Evolutionary conservation across 2,329 filamentous ascomycete species (phyloP), one percentile per base, ranked within the genome.

Genomic region (Rhytidhysteron rufulum): DNA sequence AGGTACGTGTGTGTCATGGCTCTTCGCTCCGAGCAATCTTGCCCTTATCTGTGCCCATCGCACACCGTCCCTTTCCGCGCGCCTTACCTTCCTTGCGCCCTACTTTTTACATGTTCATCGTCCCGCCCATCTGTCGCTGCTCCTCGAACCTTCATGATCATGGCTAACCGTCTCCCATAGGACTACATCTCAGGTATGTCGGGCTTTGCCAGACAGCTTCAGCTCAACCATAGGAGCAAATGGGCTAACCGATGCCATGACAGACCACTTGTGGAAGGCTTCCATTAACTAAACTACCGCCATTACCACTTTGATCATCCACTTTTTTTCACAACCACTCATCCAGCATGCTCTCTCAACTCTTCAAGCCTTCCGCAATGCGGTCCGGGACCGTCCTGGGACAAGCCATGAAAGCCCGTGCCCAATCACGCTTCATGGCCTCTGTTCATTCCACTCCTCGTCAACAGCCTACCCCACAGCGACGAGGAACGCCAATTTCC

Each of bases 391-490:
- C 56, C 47, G 57, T 62, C 61, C 62, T 71, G 55, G 66, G 71
- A 67, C 70, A 71, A 52, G 64, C 68, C 53, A 68, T 72, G 60
- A 66, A 66, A 60, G 60, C 57, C 48, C 60, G 60, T 57, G 49
- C 54, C 41, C 69, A 71, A 48, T 56, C 61, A 50, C 75, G 75
- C 55, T 77, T 71, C 63, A 70, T 85, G 63, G 83, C 83, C 46
- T 84, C 82, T 33, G 79, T 85, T 45, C 76, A 81, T 54, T 80
- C 79, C 54, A 82, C 79, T 61, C 80, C 83, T 58, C 80, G 86
- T 58, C 74, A 78, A 54, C 82, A 85, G 72, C 81, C 85, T 48
- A 58, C 72, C 25, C 71, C 70, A 43, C 70, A 74, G 48, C 69
- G 75, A 49, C 75, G 75, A 51, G 77, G 80, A 46, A 89, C 83